These are phyloP conservation scores for Phylloporus sp. DNA, from an alignment of 768 basidiomycete species.

Conservation along the genomic window DNA sequence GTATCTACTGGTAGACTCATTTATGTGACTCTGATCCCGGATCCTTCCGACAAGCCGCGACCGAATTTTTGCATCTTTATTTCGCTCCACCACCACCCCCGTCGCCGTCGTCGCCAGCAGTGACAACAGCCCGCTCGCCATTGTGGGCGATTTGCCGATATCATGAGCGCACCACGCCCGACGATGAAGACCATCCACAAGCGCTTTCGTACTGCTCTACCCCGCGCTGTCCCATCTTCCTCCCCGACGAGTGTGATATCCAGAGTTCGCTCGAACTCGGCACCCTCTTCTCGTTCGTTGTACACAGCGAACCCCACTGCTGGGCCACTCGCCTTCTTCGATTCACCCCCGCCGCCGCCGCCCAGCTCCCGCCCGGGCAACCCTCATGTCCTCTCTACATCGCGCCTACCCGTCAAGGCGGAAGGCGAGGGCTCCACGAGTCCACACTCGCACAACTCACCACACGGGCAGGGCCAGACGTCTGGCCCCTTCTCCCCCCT, in stretches of 20 bases:
- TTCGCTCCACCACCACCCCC: background rate
- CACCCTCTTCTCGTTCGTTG: conserved; percentile 38
- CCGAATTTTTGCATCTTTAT: background rate
- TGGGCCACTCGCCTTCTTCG: conserved; percentile 39
- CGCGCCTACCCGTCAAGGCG: conserved; percentile 45
- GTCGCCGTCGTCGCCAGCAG: conserved; percentile 6
- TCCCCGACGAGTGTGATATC: conserved; percentile 31
- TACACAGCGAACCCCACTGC: conserved; percentile 35
- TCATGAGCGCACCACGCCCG: conserved; percentile 36
- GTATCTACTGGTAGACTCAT: conserved; percentile 15
- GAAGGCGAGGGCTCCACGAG: conserved; percentile 40
- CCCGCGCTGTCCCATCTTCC: conserved; percentile 29
- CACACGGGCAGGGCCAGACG: conserved; percentile 34
- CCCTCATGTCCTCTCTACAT: conserved; percentile 36
- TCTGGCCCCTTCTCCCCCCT: conserved; percentile 38
- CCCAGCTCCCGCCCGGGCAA: conserved; percentile 40
- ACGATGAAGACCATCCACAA: conserved; percentile 51
- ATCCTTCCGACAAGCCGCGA: conserved; percentile 7
- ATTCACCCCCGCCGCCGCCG: conserved; percentile 36
- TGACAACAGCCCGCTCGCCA: conserved; percentile 8
- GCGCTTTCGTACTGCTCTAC: conserved; percentile 45
- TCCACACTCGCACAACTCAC: conserved; percentile 30
- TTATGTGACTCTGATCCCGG: conserved; percentile 11
- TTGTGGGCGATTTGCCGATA: background rate
- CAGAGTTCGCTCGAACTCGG: conserved; percentile 44